Percentiles rank a stretch among this genome's conserved stretches.
phyloP scores from a whole-genome alignment of 2,329 filamentous ascomycete genomes.

The Verticillium tricorpus region DNA sequence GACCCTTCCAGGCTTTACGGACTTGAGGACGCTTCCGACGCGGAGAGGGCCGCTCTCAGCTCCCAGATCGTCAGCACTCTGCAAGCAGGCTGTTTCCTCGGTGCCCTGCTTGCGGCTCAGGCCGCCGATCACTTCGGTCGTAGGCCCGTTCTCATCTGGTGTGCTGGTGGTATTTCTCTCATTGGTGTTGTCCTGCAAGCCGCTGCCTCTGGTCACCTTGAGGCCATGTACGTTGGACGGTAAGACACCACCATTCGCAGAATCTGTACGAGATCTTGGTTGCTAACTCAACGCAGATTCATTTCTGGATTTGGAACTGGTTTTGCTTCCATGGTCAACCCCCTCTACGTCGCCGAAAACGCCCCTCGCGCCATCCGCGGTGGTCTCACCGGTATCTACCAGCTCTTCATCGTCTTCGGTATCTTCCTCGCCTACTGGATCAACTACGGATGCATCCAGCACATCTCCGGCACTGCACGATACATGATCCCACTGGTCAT shows the following conservation, averaged over 20 bases:
- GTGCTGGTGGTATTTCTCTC: conserved; percentile 32
- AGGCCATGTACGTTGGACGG: conserved; percentile 7
- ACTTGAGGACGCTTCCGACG: conserved; percentile 6
- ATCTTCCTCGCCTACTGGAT: conserved; percentile 3
- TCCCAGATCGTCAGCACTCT: conserved; percentile 14
- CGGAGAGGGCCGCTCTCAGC: conserved; percentile 10
- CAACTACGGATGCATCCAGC: conserved; percentile 1
- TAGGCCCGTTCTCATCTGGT: conserved; percentile 32
- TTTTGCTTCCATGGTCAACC: conserved; percentile 41
- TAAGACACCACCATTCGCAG: neutral
- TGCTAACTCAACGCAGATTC: conserved; percentile 21
- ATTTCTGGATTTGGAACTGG: conserved; percentile 47
- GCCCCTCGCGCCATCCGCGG: conserved; percentile 45
- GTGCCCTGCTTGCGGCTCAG: conserved; percentile 23
- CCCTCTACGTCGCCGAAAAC: conserved; percentile 34
- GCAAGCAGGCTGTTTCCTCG: conserved; percentile 22
- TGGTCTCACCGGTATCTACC: conserved; percentile 45
- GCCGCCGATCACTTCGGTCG: conserved; percentile 34
- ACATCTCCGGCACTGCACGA: neutral
- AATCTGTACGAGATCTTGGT: neutral
- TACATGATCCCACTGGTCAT: conserved; percentile 1
- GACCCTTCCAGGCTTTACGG: neutral
- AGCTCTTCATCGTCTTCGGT: conserved; percentile 16
- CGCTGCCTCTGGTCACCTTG: conserved; percentile 6
- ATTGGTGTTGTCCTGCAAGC: conserved; percentile 12